Evolutionary conservation across 805 yeast species (phyloP), one percentile per base, ranked within the genome.

Genomic region (Brettanomyces nanus): DNA sequence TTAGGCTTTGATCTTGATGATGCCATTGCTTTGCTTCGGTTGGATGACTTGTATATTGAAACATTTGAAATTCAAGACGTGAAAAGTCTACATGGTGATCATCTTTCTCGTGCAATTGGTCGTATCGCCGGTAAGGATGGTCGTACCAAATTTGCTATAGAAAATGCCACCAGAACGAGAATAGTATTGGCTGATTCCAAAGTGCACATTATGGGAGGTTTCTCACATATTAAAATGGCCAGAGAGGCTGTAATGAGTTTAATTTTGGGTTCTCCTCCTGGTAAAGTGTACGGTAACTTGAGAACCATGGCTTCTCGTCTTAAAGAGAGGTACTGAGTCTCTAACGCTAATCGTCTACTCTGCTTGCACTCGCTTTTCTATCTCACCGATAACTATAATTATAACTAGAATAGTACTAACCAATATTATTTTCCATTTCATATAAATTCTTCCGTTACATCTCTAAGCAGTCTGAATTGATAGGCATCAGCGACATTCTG

Each of bases 71-170:
- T 92, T 52, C 92, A 92, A 60, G 99, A 92, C 62, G 97, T 92
- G 41, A 94, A 92, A 64, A 90, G 97, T 4, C 68, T 92, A 49
- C 79, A 77, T 21, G 98, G 97, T 20, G 98, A 92, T 64, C 98
- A 92, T 74, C 70, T 92, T 58, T 83, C 95, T 37, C 81, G 99
- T 73, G 98, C 99, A 6, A 92, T 92, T 59, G 99, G 98, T 55
- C 86, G 99, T 73, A 92, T 92, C 62, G 98, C 99, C 11, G 99
- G 99, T 62, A 94, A 92, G 58, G 99, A 92, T 58, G 99, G 99
- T 56, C 90, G 89, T 64, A 92, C 97, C 45, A 92, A 90, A 66
- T 92, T 90, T 61, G 97, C 98, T 23, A 92, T 92, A 56, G 99
- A 92, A 64, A 92, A 92, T 57, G 97, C 98, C 14, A 90, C 97